phyloP scores from a whole-genome alignment of 805 yeast species.

The Jamesozyma gamospora region DNA sequence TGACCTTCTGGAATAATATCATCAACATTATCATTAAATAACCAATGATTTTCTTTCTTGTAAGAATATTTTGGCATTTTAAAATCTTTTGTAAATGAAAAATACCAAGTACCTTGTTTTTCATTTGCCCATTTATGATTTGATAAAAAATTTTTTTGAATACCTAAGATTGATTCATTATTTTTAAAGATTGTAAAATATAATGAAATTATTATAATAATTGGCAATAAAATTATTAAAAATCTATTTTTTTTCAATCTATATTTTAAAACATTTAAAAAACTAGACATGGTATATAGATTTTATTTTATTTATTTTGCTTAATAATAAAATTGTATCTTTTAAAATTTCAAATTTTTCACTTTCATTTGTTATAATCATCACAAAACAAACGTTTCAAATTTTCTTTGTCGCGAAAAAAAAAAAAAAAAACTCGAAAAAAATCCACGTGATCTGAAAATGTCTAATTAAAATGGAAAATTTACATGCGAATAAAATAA shows the following conservation, averaged over 20 bases:
- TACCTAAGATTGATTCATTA: constrained; percentile 17
- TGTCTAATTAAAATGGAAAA: too few species aligned
- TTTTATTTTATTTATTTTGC: too few species aligned
- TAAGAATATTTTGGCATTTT: constrained; percentile 40
- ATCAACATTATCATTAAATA: constrained; percentile 41
- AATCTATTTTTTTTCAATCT: constrained; percentile 23
- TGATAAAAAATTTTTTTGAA: constrained; percentile 16
- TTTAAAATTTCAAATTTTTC: too few species aligned
- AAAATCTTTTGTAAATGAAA: constrained; percentile 26
- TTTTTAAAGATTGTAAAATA: constrained; percentile 16
- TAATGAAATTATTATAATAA: constrained; percentile 13
- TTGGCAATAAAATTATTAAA: constrained; percentile 17
- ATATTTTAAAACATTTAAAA: constrained; percentile 8
- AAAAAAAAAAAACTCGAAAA: too few species aligned
- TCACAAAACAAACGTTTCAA: too few species aligned
- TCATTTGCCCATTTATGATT: constrained; percentile 31
- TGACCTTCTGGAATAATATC: constrained; percentile 61
- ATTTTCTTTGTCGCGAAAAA: too few species aligned
- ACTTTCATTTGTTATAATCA: too few species aligned
- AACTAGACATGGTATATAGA: too few species aligned
- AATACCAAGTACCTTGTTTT: constrained; percentile 27
- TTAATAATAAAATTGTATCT: too few species aligned
- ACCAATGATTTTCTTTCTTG: constrained; percentile 29
- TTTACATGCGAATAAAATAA: too few species aligned
- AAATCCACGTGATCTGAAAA: too few species aligned